A percentile compares a stretch with the other conserved stretches of the same genome.
phyloP scores from a whole-genome alignment of 768 basidiomycete genomes.

The Roridomyces roridus region DNA sequence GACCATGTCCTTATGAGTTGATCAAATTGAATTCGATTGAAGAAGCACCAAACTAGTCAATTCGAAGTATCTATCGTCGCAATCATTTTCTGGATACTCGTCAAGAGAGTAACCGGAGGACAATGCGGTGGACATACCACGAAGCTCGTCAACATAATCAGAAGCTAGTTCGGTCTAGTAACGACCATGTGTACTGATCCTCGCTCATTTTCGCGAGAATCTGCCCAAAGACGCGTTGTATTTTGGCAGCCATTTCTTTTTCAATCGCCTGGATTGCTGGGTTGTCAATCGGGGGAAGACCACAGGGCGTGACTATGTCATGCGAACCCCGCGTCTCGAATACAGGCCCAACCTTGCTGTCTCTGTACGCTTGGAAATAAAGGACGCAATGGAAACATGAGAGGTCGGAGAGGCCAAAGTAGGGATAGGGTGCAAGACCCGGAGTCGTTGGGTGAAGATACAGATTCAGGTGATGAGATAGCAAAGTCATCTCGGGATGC shows the following conservation, averaged over 20 bases:
- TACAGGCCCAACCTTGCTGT: background rate
- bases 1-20: too few species aligned
- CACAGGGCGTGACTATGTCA: background rate
- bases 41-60: too few species aligned
- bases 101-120: too few species aligned
- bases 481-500: constrained; percentile 6
- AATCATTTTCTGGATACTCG: too few species aligned
- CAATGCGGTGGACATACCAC: too few species aligned
- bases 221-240: constrained; percentile 5
- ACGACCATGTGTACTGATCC: too few species aligned
- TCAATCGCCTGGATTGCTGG: constrained; percentile 1
- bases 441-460: background rate
- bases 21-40: too few species aligned
- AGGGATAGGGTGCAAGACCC: background rate
- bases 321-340: background rate
- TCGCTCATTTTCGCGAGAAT: constrained; percentile 8
- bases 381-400: background rate
- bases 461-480: background rate
- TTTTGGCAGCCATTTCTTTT: constrained; percentile 9
- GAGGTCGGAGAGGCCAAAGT: background rate
- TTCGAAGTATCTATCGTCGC: too few species aligned
- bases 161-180: too few species aligned
- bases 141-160: too few species aligned
- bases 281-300: background rate
- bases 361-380: background rate